Base-by-base conservation (phyloP, 331 rosid species). In the Cydonia oblonga region DNA sequence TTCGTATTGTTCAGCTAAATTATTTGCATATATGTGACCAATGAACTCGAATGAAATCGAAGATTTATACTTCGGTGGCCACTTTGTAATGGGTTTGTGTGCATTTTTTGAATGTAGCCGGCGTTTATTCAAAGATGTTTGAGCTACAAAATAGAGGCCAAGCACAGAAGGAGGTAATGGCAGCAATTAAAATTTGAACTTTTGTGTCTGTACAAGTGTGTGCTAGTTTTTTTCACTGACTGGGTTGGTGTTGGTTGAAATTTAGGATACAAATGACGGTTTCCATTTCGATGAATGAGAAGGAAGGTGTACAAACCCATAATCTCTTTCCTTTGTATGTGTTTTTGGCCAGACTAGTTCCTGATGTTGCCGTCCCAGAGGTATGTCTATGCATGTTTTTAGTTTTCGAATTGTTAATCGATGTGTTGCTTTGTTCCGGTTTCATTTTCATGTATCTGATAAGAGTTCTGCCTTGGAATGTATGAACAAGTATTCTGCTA, bases 101-200 rank as follows among this genome's bases (percentile, higher is more conserved):
- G 71, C 32, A 15, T 61, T 75, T 65, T 69, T 59, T 5, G n/a
- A 59, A 15, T 87, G 80, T 66, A 91, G 96, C 97, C 96, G 14
- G 77, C 76, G 23, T 91, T 89, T 83, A 86, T 91, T 56, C 97
- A 89, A 46, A 91, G 96, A 77, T 87, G 96, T 73, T 83, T 89
- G 82, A 74, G 80, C 78, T 91, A 91, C 91, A 89, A 76, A 76
- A 84, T 86, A 75, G 87, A 86, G 82, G 86, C 88, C 29, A 89
- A 89, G 79, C 89, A 91, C 75, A 89, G 83, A 65, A 87, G 80
- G 83, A 89, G 97, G 97, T 89, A 81, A 63, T 70, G 28, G n/a
- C 16, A 9, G 6, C 12, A 5, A 16, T 66, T 44, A 11, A 38
- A 32, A 18, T 44, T 18, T 77, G 46, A 58, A 64, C 42, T 62